phyloP scores from a whole-genome alignment of 768 basidiomycete genomes.

The Tricholoma sp. region DNA sequence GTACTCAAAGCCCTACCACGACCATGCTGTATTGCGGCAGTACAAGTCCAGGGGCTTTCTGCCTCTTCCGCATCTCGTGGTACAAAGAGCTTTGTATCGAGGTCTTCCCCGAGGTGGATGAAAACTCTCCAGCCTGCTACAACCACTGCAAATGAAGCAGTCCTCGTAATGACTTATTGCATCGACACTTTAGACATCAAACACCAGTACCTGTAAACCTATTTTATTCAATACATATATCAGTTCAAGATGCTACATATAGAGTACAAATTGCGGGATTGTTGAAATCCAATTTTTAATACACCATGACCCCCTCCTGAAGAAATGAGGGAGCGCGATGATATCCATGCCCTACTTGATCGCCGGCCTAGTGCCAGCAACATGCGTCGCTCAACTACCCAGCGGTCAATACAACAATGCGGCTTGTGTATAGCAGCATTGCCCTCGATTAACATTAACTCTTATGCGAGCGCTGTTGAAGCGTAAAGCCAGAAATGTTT shows the following conservation, averaged over 20 bases:
- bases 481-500: constrained; percentile 49
- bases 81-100: background rate
- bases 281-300: constrained; percentile 72
- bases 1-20: background rate
- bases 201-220: background rate
- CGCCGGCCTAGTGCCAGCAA: constrained; percentile 18
- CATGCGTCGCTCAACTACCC: constrained; percentile 39
- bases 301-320: constrained; percentile 33
- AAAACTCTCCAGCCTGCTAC: background rate
- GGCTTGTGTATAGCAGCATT: constrained; percentile 15
- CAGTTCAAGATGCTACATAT: constrained; percentile 3
- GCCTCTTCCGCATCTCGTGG: background rate
- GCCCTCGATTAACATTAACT: constrained; percentile 47
- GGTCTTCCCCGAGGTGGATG: background rate
- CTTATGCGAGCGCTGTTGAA: constrained; percentile 87
- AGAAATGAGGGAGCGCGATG: constrained; percentile 34
- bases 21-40: no score
- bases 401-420: constrained; percentile 43
- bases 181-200: background rate
- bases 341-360: constrained; percentile 26
- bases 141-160: background rate
- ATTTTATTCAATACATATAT: background rate
- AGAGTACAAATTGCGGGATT: constrained; percentile 46
- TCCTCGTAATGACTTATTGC: background rate
- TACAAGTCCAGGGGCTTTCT: background rate